A percentile compares a stretch with the other conserved stretches of the same genome.
phyloP scores from a whole-genome alignment of 169 alveolate genomes.

The Blepharisma undulans region DNA sequence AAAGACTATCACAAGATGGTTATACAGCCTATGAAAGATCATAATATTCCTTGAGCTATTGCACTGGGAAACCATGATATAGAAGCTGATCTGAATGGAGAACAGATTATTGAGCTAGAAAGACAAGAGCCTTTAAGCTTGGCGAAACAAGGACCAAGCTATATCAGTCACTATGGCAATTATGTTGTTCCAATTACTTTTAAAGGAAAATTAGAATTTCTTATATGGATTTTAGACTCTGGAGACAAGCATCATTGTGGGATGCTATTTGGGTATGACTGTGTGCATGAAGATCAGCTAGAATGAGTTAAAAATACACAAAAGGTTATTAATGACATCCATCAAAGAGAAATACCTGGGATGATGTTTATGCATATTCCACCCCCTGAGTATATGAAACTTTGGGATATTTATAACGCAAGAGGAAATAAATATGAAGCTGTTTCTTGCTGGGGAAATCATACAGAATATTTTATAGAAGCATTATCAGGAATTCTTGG shows the following conservation, averaged over 20 bases:
- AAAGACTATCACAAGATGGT: conserved; percentile 21
- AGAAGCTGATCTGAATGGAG: conserved; percentile 58
- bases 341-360: conserved; percentile 21
- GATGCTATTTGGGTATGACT: conserved; percentile 45
- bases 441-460: conserved; percentile 38
- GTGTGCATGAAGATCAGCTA: conserved; percentile 44
- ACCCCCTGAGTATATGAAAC: conserved; percentile 39
- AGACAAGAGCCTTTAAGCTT: background rate
- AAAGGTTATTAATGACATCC: background rate
- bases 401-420: background rate
- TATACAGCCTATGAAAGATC: conserved; percentile 36
- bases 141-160: background rate
- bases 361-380: conserved; percentile 51
- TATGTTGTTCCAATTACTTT: conserved; percentile 18
- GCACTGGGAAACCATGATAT: conserved; percentile 65
- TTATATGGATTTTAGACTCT: conserved; percentile 52
- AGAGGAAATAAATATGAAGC: conserved; percentile 40
- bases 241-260: conserved; percentile 44
- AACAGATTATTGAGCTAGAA: conserved; percentile 50
- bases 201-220: conserved; percentile 1
- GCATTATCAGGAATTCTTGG: conserved; percentile 23
- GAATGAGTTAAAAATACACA: conserved; percentile 43
- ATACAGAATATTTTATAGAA: conserved; percentile 33
- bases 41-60: conserved; percentile 45
- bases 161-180: background rate